Evolutionary conservation across 1,284 basidiomycete genomes (phyloP).

Genomic region (Ganoderma sp.): DNA sequence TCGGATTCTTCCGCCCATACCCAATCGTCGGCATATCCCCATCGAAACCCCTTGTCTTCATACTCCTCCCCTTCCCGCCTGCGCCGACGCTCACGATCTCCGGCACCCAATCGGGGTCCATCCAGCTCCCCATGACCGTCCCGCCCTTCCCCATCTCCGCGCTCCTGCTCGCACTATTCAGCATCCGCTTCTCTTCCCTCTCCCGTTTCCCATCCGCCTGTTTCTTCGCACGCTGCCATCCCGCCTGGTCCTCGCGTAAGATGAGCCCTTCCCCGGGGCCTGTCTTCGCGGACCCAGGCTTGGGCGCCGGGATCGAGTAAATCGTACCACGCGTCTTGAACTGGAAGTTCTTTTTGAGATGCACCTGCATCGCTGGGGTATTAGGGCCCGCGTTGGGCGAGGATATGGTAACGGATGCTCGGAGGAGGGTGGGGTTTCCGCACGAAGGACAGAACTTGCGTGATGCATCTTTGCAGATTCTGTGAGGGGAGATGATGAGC

Average conservation of each 20-base stretch:
- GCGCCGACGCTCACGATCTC: constrained; percentile 80
- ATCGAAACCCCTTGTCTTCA: constrained; percentile 55
- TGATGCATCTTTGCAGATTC: constrained; percentile 94
- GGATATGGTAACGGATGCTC: constrained; percentile 89
- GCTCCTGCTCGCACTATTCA: constrained; percentile 66
- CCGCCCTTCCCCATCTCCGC: constrained; percentile 55
- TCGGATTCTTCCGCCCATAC: constrained; percentile 86
- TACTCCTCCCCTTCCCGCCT: constrained; percentile 75
- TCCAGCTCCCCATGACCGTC: constrained; percentile 77
- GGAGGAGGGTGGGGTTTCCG: constrained; percentile 90
- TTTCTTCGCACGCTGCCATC: constrained; percentile 85
- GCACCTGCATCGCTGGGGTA: constrained; percentile 77
- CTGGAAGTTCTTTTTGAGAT: constrained; percentile 95
- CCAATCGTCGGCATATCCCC: constrained; percentile 83
- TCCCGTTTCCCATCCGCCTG: constrained; percentile 71
- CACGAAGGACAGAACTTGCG: constrained; percentile 99
- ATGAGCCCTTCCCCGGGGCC: constrained; percentile 84
- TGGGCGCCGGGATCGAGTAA: constrained; percentile 93
- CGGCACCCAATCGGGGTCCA: constrained; percentile 96
- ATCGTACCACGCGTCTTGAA: constrained; percentile 92
- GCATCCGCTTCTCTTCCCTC: constrained; percentile 79
- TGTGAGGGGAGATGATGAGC: constrained; percentile 41
- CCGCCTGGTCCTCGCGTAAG: constrained; percentile 88
- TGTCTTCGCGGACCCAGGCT: constrained; percentile 85
- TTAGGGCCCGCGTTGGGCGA: constrained; percentile 63